Base-by-base conservation (phyloP, 1,284 basidiomycete genomes). In the Hymenochaete sp. region DNA sequence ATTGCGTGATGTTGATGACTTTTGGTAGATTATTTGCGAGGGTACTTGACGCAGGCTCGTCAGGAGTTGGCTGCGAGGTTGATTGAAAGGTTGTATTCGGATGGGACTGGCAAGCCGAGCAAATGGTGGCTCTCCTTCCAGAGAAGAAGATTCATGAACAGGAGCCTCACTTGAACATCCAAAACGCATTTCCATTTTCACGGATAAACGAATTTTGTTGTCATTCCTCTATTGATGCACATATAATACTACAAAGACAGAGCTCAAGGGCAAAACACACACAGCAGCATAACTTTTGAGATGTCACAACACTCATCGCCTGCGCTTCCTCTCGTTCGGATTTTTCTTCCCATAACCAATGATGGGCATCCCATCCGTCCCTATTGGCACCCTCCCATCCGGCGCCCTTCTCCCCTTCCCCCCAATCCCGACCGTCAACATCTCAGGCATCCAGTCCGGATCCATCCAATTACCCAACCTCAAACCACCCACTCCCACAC, bases 51-150 rank as follows among this genome's bases (percentile, higher is more conserved):
- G 4, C 96, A 99, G 66, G 85, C 86, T 3, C 79, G 96, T 41
- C 90, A 93, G 63, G 96, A 99, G 63, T 72, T 93, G 19, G 87
- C 91, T 13, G 71, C 79, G 10, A 79, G 96, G 33, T 67, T 99
- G 44, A 77, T 93, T 26, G 92, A 96, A 57, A 77, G 82, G 47
- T 70, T 99, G 32, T 99, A 98, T 63, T 77, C 82, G 57, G 73
- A 93, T 68, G 77, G 86, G 39, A 79, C 82, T 3, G 82, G 83
- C 48, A 91, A 86, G 61, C 93, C 96, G 1, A 96, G 87, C 74
- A 98, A 98, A 67, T 99, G 95, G 95, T 99, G 96, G 96, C 92
- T 98, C 85, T 86, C 90, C 28, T 99, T 98, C 79, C 93, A 93
- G 67, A 97, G 95, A 75, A 79, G 93, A 60, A 77, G 86, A 35